A percentile compares a stretch with the other conserved stretches of the same genome.
These are phyloP conservation scores for Calonectria ilicicola DNA, from an alignment of 2,329 filamentous ascomycete species.

Conservation along the genomic window DNA sequence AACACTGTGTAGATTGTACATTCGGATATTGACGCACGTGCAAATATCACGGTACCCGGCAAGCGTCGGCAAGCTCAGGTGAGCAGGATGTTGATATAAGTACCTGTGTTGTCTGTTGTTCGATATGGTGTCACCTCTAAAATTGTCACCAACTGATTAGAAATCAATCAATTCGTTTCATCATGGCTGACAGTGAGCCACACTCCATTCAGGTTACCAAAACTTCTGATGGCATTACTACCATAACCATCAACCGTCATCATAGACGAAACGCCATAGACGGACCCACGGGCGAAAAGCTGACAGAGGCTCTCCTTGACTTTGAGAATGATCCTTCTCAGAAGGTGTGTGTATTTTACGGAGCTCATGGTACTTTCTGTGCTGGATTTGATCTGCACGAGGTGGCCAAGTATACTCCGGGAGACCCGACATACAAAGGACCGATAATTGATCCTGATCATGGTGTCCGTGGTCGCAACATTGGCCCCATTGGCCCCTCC, in stretches of 20 bases:
- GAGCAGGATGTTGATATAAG: background rate
- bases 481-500: constrained; percentile 65
- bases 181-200: constrained; percentile 19
- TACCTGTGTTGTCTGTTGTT: background rate
- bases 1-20: background rate
- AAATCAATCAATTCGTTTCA: background rate
- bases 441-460: constrained; percentile 19
- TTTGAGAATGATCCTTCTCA: constrained; percentile 64
- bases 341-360: constrained; percentile 64
- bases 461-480: constrained; percentile 35
- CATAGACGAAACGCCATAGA: constrained; percentile 65
- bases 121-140: background rate
- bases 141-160: too few relatives aligned
- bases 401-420: constrained; percentile 44
- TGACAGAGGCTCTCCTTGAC: constrained; percentile 59
- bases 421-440: constrained; percentile 7
- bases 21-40: background rate
- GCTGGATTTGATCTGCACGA: constrained; percentile 65
- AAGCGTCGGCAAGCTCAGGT: background rate
- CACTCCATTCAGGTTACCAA: constrained; percentile 32
- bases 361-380: constrained; percentile 61
- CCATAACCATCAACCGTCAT: constrained; percentile 66
- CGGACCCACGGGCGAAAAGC: constrained; percentile 57
- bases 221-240: constrained; percentile 59
- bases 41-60: background rate